Percentiles rank a stretch among this genome's conserved stretches.
Evolutionary conservation across 352 stramenopile species (phyloP).

Genomic region (Phytophthora sp.): DNA sequence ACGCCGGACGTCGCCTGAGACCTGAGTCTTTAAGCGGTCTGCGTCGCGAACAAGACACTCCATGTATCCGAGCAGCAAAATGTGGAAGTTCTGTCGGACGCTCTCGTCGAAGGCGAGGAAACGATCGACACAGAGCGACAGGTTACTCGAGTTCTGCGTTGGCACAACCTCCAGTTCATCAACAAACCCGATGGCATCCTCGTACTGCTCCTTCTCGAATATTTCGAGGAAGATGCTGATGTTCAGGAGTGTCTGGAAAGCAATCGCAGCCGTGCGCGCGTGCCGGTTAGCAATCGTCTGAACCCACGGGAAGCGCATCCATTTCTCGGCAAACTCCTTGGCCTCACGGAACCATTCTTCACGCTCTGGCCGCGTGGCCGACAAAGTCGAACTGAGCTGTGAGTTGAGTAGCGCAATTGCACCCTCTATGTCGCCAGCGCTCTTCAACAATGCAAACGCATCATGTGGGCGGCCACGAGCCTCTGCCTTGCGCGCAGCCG

Average conservation of each 20-base stretch:
- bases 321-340: conserved; percentile 87
- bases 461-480: conserved; percentile 73
- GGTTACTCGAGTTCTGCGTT: conserved; percentile 62
- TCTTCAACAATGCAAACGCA: conserved; percentile 80
- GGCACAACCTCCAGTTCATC: conserved; percentile 80
- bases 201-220: conserved; percentile 82
- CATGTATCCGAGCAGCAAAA: conserved; percentile 86
- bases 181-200: conserved; percentile 85
- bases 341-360: conserved; percentile 85
- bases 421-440: conserved; percentile 79
- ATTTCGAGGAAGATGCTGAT: conserved; percentile 88
- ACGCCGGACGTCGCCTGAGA: conserved; percentile 61
- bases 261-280: conserved; percentile 67
- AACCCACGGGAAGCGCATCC: conserved; percentile 88
- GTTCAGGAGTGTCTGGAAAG: conserved; percentile 89
- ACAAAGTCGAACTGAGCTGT: conserved; percentile 71
- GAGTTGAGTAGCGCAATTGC: conserved; percentile 75
- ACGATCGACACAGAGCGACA: conserved; percentile 77
- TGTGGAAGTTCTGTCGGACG: conserved; percentile 87
- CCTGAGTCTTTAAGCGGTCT: conserved; percentile 79
- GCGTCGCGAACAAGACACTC: conserved; percentile 86
- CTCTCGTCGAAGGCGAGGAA: conserved; percentile 83
- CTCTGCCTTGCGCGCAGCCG: conserved; percentile 75
- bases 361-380: conserved; percentile 61
- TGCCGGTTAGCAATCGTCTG: conserved; percentile 76